Base-by-base conservation (phyloP, 345 rosid genomes). In the Corchorus capsularis region DNA sequence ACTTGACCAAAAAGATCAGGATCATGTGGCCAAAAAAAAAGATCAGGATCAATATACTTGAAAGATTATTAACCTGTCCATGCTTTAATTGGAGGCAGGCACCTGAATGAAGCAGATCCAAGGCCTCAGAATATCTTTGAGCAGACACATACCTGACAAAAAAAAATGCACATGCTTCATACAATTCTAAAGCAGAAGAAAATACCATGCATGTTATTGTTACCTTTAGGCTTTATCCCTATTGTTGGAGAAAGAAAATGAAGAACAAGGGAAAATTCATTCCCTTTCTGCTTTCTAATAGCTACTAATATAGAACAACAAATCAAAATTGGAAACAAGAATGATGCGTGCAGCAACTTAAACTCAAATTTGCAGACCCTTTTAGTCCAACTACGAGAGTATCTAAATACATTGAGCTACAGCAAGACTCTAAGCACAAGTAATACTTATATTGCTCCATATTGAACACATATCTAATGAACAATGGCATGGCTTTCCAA, bases 21-120 rank as follows among this genome's bases (percentile, higher is more conserved):
- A n/a, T n/a, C n/a, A n/a, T n/a, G n/a, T n/a, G n/a, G n/a, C n/a
- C n/a, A n/a, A n/a, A n/a, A n/a, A n/a, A 50, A 34, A 35, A 63
- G 60, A 52, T 47, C 57, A 7, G 20, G 43, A 41, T 65, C 46
- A 19, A 72, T 45, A 55, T 12, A 69, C 35, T 61, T 43, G 70
- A 74, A 69, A 63, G 79, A n/a, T 50, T 62, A 80, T 81, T 77
- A 76, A 96, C 99, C 98, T 93, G 89, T 79, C 82, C 80, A 22
- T 88, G 82, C 56, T 87, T 82, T 83, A 96, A 85, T 53, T 96
- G 98, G 74, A 96, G 82, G 80, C 92, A 90, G 3, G 99, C 89
- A 39, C 99, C 99, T 20, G 99, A 85, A 46, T 87, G 88, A 74
- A 96, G 87, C 69, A 96, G 71, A 81, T 93, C 94, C 79, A 89